Conservation (phyloP, 2,329 filamentous ascomycete genomes). For the Talaromyces marneffei region DNA sequence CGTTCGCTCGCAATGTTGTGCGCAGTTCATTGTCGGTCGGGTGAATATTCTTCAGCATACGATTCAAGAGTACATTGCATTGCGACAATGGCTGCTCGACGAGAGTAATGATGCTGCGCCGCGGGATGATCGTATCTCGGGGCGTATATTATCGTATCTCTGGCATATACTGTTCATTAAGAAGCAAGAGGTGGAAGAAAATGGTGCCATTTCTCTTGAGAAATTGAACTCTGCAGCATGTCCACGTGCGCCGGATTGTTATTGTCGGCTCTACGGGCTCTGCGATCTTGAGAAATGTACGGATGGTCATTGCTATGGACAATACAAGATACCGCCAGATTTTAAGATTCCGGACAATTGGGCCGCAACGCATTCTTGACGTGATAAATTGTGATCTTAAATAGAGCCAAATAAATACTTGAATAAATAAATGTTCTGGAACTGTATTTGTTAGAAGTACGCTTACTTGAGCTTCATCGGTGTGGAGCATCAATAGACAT, state of each 20-base stretch:
- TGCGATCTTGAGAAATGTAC: slow-evolving; percentile 33
- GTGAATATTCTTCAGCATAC: slow-evolving; percentile 46
- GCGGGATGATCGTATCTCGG: slow-evolving; percentile 38
- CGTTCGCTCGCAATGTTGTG: slow-evolving; percentile 49
- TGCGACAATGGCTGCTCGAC: slow-evolving; percentile 51
- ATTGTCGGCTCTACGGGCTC: slow-evolving; percentile 41
- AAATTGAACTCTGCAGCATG: slow-evolving; percentile 34
- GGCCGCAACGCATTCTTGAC: slow-evolving; percentile 26
- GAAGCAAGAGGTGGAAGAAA: slow-evolving; percentile 10
- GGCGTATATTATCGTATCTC: slow-evolving; percentile 45
- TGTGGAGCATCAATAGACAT: not conserved
- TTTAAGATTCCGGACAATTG: slow-evolving; percentile 35
- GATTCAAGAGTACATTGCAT: slow-evolving; percentile 47
- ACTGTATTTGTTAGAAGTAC: too few relatives aligned
- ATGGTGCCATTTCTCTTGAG: slow-evolving; percentile 29
- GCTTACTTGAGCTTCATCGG: not conserved
- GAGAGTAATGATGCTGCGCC: slow-evolving; percentile 30
- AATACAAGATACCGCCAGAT: slow-evolving; percentile 35
- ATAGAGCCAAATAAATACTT: not conserved
- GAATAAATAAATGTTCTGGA: not conserved
- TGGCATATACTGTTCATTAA: slow-evolving; percentile 47
- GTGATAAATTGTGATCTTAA: not conserved
- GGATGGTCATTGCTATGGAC: slow-evolving; percentile 32
- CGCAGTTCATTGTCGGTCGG: slow-evolving; percentile 50
- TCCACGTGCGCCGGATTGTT: slow-evolving; percentile 38